Conservation (phyloP, 345 rosid species). For the Arabis alpina region DNA sequence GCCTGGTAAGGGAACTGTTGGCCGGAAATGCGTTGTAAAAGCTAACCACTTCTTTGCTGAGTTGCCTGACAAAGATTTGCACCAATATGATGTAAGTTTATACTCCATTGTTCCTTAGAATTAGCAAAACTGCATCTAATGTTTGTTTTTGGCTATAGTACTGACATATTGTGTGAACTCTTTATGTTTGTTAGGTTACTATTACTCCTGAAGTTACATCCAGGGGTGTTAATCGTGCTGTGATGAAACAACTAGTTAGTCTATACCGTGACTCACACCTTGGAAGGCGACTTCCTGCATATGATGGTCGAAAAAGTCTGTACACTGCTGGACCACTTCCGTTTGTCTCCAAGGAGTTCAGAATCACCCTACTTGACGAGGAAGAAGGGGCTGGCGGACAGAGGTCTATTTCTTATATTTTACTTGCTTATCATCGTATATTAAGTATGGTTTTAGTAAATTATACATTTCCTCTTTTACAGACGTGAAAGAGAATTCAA, state of each 20-base stretch:
- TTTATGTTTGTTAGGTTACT: conserved; percentile 57
- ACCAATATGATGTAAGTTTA: conserved; percentile 85
- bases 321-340: conserved; percentile 96
- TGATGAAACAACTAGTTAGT: conserved; percentile 69
- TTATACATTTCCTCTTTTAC: conserved; percentile 25
- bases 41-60: conserved; percentile 98
- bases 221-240: conserved; percentile 85
- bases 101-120: neutral
- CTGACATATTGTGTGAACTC: conserved; percentile 7
- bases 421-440: neutral
- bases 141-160: neutral
- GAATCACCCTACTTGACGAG: conserved; percentile 70
- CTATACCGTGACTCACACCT: conserved; percentile 75
- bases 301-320: conserved; percentile 91
- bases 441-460: neutral
- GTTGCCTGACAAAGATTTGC: conserved; percentile 89
- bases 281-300: conserved; percentile 91
- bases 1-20: conserved; percentile 74
- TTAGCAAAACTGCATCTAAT: neutral
- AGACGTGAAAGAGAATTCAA: conserved; percentile 78
- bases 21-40: conserved; percentile 76
- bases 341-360: conserved; percentile 73
- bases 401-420: conserved; percentile 49
- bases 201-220: conserved; percentile 82
- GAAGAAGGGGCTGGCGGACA: conserved; percentile 81